phyloP scores from a whole-genome alignment of 2,329 filamentous ascomycete genomes.

The Coniochaeta prunicola region DNA sequence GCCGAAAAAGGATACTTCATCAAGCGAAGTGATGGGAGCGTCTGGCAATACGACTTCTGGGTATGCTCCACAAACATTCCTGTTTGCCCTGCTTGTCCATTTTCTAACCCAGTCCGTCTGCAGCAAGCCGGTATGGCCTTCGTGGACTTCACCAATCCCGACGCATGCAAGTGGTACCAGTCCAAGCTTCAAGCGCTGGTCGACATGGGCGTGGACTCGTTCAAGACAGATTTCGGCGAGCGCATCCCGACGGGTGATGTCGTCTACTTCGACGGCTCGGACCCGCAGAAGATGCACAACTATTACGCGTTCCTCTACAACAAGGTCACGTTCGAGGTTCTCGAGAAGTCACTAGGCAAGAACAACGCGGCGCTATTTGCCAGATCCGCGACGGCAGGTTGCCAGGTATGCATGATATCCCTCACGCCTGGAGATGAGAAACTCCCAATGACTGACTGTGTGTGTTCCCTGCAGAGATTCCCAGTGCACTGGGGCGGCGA shows the following conservation, averaged over 20 bases:
- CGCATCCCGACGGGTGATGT: slow-evolving; percentile 60
- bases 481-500: slow-evolving; percentile 69
- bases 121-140: slow-evolving; percentile 68
- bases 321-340: slow-evolving; percentile 58
- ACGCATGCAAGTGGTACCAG: slow-evolving; percentile 57
- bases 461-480: slow-evolving; percentile 60
- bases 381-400: slow-evolving; percentile 58
- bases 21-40: slow-evolving; percentile 59
- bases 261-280: slow-evolving; percentile 53
- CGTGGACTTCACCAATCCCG: slow-evolving; percentile 68
- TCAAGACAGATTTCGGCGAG: slow-evolving; percentile 74
- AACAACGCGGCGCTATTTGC: slow-evolving; percentile 59
- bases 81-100: neutral
- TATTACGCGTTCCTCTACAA: slow-evolving; percentile 72
- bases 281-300: slow-evolving; percentile 66
- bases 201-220: slow-evolving; percentile 60
- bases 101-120: neutral
- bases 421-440: too few relatives aligned
- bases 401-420: neutral
- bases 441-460: too few relatives aligned
- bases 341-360: slow-evolving; percentile 44
- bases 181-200: slow-evolving; percentile 55
- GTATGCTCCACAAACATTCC: neutral
- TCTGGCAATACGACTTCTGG: slow-evolving; percentile 71
- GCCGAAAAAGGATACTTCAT: slow-evolving; percentile 63